Base-by-base conservation (phyloP, 768 basidiomycete genomes). In the Rhizopogon vinicolor region DNA sequence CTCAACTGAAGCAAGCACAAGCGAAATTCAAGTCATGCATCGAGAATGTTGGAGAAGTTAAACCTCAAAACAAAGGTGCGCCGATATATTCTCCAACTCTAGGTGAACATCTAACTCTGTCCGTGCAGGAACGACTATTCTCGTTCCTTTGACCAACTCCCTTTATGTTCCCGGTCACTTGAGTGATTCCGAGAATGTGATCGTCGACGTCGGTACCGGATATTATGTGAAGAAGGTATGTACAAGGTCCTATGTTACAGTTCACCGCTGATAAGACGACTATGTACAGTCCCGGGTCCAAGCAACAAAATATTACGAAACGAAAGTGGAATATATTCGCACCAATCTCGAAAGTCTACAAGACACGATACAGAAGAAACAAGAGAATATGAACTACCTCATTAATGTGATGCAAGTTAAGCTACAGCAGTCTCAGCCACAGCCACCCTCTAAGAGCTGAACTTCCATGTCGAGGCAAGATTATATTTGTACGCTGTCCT, bases 181-280 rank as follows among this genome's bases (percentile, higher is more conserved):
- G 45, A 78, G 76, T 41, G 89, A 97, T 65, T 70, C 82, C 1
- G 88, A 93, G 44, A 82, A 92, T 62, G 95, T 99, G 45, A 86
- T 98, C 58, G 84, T 98, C 40, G 97, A 99, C 68, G 80, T 98
- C 28, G 97, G 97, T 1, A 98, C 96, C 0, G 96, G 97, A 0
- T 99, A 98, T 71, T 98, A 87, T 62, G 90, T 98, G 16, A 86
- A 91, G 72, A 99, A 98, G 81, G 97, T 92, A 45, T 43, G 75
- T 53, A 19, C 25, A 19, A 42, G 41, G 29, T 52, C 19, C 52
- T 52, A 28, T 60, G 39, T 12, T 12, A 22, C 19, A 48, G n/a
- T n/a, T 10, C 46, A 7, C 29, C 35, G 16, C 44, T 35, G 29
- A 40, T 25, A 54, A 13, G 51, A 29, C 51, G 19, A 35, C n/a